Percentiles rank a stretch among this genome's conserved stretches.
phyloP scores from a whole-genome alignment of 2,329 filamentous ascomycete species.

The Fusarium robinianum region DNA sequence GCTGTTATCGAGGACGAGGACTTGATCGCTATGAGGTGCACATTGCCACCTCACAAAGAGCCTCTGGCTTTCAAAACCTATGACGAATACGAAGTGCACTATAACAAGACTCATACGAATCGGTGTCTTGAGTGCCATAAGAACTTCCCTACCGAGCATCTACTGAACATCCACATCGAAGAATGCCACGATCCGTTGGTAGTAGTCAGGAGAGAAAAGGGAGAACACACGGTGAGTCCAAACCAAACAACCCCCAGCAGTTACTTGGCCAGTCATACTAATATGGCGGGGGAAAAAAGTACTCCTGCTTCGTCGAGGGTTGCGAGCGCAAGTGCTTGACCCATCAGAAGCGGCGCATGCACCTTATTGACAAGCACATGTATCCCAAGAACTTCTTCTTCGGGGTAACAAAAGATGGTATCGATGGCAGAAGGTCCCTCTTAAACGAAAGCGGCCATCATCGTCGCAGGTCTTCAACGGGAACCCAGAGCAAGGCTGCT shows the following conservation, averaged over 20 bases:
- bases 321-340: slow-evolving; percentile 86
- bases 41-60: slow-evolving; percentile 76
- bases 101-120: slow-evolving; percentile 78
- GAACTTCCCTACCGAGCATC: slow-evolving; percentile 85
- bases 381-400: slow-evolving; percentile 92
- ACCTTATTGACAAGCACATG: slow-evolving; percentile 92
- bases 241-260: not conserved
- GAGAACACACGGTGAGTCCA: slow-evolving; percentile 78
- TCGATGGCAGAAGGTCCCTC: slow-evolving; percentile 82
- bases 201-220: slow-evolving; percentile 72
- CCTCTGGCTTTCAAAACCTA: slow-evolving; percentile 73
- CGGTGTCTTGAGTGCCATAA: slow-evolving; percentile 82
- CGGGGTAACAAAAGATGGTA: slow-evolving; percentile 82
- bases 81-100: slow-evolving; percentile 85
- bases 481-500: slow-evolving; percentile 41
- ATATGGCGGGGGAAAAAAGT: slow-evolving; percentile 59
- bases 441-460: slow-evolving; percentile 62
- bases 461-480: slow-evolving; percentile 53
- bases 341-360: slow-evolving; percentile 80
- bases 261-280: slow-evolving; percentile 8
- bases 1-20: slow-evolving; percentile 41
- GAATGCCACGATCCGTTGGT: slow-evolving; percentile 87
- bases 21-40: slow-evolving; percentile 71
- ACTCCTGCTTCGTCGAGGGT: slow-evolving; percentile 84
- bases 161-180: slow-evolving; percentile 82